Percentiles rank a stretch among this genome's conserved stretches.
phyloP scores from a whole-genome alignment of 2,329 filamentous ascomycete genomes.

The Hypoxylon sp. region DNA sequence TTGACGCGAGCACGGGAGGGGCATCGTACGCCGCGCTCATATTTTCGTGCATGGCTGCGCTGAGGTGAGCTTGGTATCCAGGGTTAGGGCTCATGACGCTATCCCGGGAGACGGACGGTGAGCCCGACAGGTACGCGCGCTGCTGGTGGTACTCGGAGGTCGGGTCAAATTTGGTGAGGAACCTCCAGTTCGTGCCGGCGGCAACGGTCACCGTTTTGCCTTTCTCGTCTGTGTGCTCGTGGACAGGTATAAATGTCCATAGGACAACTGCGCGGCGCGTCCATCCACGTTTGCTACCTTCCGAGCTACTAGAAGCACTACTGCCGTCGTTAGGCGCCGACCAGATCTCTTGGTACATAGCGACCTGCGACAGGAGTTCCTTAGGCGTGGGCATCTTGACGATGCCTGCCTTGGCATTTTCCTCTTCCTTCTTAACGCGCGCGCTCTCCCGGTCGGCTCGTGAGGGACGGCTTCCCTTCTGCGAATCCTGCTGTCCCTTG shows the following conservation, averaged over 20 bases:
- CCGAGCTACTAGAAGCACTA: conserved; percentile 35
- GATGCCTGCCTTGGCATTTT: conserved; percentile 43
- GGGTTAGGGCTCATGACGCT: conserved; percentile 67
- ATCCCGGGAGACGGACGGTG: conserved; percentile 57
- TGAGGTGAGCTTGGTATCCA: conserved; percentile 64
- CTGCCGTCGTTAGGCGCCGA: conserved; percentile 62
- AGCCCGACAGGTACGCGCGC: conserved; percentile 54
- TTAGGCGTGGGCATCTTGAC: conserved; percentile 53
- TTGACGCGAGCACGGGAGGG: conserved; percentile 31
- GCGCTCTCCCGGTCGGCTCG: conserved; percentile 47
- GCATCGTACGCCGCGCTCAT: conserved; percentile 64
- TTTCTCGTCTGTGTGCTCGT: conserved; percentile 59
- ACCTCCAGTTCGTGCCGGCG: conserved; percentile 70
- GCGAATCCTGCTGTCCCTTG: conserved; percentile 44
- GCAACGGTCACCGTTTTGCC: conserved; percentile 61
- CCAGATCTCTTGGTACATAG: conserved; percentile 77
- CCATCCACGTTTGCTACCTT: conserved; percentile 57
- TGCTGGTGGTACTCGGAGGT: conserved; percentile 70
- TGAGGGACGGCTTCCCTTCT: conserved; percentile 43
- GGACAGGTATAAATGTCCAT: conserved; percentile 71
- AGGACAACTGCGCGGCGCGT: conserved; percentile 70
- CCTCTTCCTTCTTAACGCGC: conserved; percentile 53
- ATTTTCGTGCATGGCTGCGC: conserved; percentile 69
- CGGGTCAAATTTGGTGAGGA: conserved; percentile 71
- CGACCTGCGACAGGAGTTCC: conserved; percentile 70